Conservation (phyloP, 805 yeast genomes). For the Dipodascus geniculatus region DNA sequence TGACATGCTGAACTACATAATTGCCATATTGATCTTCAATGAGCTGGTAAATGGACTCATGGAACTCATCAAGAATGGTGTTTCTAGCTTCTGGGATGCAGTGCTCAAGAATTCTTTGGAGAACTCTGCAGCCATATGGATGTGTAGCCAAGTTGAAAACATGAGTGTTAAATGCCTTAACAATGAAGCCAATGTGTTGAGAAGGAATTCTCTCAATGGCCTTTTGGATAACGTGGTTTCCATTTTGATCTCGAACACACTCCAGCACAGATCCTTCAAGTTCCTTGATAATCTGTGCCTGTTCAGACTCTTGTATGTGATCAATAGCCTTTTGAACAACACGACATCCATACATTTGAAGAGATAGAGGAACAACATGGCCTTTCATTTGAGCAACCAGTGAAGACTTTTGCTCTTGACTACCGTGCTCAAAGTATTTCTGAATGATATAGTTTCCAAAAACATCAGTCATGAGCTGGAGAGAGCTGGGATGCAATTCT, state of each 20-base stretch:
- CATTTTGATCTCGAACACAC: slow-evolving; percentile 80
- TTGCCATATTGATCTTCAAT: slow-evolving; percentile 93
- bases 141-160: slow-evolving; percentile 83
- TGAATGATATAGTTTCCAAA: slow-evolving; percentile 96
- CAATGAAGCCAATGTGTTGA: slow-evolving; percentile 73
- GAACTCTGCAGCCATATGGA: slow-evolving; percentile 94
- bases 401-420: slow-evolving; percentile 53
- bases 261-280: slow-evolving; percentile 62
- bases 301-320: slow-evolving; percentile 59
- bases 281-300: slow-evolving; percentile 48
- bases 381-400: slow-evolving; percentile 64
- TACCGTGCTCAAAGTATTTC: slow-evolving; percentile 70
- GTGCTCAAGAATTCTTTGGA: slow-evolving; percentile 89
- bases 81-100: slow-evolving; percentile 63
- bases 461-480: slow-evolving; percentile 51
- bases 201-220: slow-evolving; percentile 65
- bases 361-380: slow-evolving; percentile 65
- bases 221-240: slow-evolving; percentile 93
- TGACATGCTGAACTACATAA: slow-evolving; percentile 90
- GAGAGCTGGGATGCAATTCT: slow-evolving; percentile 65
- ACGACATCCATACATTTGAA: slow-evolving; percentile 93
- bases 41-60: slow-evolving; percentile 53
- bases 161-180: slow-evolving; percentile 66
- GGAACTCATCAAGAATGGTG: slow-evolving; percentile 54
- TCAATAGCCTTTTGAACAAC: slow-evolving; percentile 90